Base-by-base conservation (phyloP, 2,329 filamentous ascomycete genomes). In the Paecilomyces fulvus region DNA sequence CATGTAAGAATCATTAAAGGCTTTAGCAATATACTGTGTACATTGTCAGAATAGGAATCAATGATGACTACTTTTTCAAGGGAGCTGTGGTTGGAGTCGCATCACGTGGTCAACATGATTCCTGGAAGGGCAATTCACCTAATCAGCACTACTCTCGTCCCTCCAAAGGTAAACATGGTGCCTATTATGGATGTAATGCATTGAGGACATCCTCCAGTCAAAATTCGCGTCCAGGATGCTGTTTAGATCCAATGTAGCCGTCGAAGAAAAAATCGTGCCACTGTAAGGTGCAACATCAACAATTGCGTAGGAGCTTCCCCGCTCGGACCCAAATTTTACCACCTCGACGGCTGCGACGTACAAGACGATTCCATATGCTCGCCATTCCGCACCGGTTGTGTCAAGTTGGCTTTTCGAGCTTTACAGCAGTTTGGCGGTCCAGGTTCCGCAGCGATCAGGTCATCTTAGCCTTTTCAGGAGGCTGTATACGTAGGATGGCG, bases 401-500 rank as follows among this genome's bases (percentile, higher is more conserved):
- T 12, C 50, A 52, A 20, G 50, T 17, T 2, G 17, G 37, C 14
- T 43, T 43, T 43, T 20, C 37, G 7, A 17, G 37, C 14, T 43
- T 21, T 30, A 12, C 50, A 31, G 12, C 50, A 28, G n/a, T 30
- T 30, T 17, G 50, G 23, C 28, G 50, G 20, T 33, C 31, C 25
- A 6, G 12, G n/a, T 30, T 30, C 20, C 23, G 23, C 23, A n/a
- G 20, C 31, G 28, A 52, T 11, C 21, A 52, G 50, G 31, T 11
- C 23, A 56, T 53, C 30, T 33, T 20, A 49, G n/a, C 49, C 12
- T 30, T 23, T 4, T 33, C 25, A 54, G 14, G 37, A 28, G 33
- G 49, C 51, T 52, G 52, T 52, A 68, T 64, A 46, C 70, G 67
- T 59, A 72, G 66, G n/a, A 73, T 75, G 70, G 68, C 69, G 46